A percentile compares a stretch with the other conserved stretches of the same genome.
These are phyloP conservation scores for Auriculariales sp. DNA, from an alignment of 768 basidiomycete species.

Conservation along the genomic window DNA sequence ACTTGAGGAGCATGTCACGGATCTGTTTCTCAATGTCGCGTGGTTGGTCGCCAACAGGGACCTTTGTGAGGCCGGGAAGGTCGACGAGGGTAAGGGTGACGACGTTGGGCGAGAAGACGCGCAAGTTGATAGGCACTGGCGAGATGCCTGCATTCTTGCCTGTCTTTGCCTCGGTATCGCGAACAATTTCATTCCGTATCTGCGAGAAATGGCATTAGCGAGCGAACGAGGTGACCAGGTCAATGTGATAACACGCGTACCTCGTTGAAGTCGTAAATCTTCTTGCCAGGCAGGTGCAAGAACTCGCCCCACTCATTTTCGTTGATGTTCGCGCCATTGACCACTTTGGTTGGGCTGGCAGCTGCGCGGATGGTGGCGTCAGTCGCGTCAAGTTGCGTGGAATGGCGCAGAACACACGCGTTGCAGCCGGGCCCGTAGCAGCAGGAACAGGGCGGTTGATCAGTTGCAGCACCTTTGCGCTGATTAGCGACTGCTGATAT, in stretches of 20 bases:
- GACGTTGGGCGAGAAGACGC: constrained; percentile 94
- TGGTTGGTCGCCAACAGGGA: constrained; percentile 92
- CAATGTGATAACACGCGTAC: not conserved
- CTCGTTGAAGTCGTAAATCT: constrained; percentile 85
- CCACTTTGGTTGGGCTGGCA: constrained; percentile 26
- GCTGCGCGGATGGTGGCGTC: not conserved
- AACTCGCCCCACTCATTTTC: constrained; percentile 98
- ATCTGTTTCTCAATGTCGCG: constrained; percentile 97
- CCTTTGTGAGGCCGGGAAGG: constrained; percentile 88
- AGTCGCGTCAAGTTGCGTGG: not conserved
- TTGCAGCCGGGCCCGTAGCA: constrained; percentile 24
- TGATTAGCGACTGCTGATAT: constrained; percentile 1
- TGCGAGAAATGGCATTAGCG: constrained; percentile 14
- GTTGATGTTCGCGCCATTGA: constrained; percentile 65
- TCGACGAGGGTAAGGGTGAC: constrained; percentile 96
- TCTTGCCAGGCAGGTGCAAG: constrained; percentile 88
- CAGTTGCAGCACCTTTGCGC: constrained; percentile 71
- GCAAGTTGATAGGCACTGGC: constrained; percentile 90
- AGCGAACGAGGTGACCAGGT: too few relatives aligned
- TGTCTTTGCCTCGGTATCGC: constrained; percentile 96
- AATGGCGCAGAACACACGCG: not conserved
- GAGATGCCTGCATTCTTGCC: constrained; percentile 98
- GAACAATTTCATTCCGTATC: constrained; percentile 90
- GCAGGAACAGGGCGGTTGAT: constrained; percentile 61
- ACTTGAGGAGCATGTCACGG: constrained; percentile 89